A percentile compares a stretch with the other conserved stretches of the same genome.
These are phyloP conservation scores for Asterophora parasitica DNA, from an alignment of 768 basidiomycete species.

Conservation along the genomic window DNA sequence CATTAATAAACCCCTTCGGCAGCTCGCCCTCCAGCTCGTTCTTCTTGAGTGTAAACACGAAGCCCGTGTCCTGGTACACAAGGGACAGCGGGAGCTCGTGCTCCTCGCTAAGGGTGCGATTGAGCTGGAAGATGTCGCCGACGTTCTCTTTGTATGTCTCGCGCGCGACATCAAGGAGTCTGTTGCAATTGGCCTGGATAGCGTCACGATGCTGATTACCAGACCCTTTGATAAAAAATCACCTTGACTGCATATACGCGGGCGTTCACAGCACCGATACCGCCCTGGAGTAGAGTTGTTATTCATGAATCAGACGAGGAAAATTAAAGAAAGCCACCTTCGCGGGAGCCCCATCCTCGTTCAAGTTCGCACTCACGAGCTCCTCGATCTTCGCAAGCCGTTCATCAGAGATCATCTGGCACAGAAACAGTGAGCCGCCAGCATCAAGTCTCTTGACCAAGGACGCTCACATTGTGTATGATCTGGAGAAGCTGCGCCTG, in stretches of 20 bases:
- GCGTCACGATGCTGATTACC: too few relatives aligned
- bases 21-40: conserved; percentile 58
- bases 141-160: conserved; percentile 94
- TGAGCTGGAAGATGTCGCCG: conserved; percentile 75
- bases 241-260: conserved; percentile 83
- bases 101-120: conserved; percentile 51
- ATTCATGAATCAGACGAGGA: background rate
- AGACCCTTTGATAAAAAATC: too few relatives aligned
- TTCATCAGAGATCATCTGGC: conserved; percentile 71
- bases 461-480: conserved; percentile 48
- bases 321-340: conserved; percentile 40
- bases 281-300: conserved; percentile 45
- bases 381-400: conserved; percentile 59
- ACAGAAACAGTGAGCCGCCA: too few relatives aligned
- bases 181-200: conserved; percentile 66
- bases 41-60: conserved; percentile 70
- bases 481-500: conserved; percentile 58
- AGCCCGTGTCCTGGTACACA: conserved; percentile 69
- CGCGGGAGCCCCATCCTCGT: conserved; percentile 58
- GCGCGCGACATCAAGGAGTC: conserved; percentile 88
- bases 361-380: conserved; percentile 58
- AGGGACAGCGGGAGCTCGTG: conserved; percentile 63
- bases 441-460: too few relatives aligned
- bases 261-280: conserved; percentile 69
- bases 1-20: conserved; percentile 70